Percentiles rank a stretch among this genome's conserved stretches.
Conservation (phyloP, 2,329 filamentous ascomycete species). For the Fusarium staphyleae region DNA sequence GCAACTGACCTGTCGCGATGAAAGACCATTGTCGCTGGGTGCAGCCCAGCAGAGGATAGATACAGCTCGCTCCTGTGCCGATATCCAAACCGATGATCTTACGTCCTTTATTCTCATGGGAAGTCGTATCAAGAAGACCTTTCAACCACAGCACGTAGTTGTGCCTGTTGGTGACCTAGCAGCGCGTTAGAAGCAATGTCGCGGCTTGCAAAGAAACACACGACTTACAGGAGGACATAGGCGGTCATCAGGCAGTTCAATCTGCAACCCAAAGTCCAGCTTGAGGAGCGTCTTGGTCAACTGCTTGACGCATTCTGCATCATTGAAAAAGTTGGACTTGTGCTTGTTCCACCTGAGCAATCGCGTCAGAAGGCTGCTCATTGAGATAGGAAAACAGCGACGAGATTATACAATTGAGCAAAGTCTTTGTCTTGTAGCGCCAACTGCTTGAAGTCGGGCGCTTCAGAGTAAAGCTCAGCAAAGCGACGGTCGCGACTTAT, state of each 20-base stretch:
- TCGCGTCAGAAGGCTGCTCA: not conserved
- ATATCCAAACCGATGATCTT: constrained; percentile 78
- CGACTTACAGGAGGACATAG: constrained; percentile 80
- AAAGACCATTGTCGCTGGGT: constrained; percentile 76
- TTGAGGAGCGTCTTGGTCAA: constrained; percentile 81
- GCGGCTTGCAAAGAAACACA: not conserved
- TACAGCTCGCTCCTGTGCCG: constrained; percentile 88
- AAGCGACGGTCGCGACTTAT: constrained; percentile 44
- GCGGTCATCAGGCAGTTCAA: constrained; percentile 77
- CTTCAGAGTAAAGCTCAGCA: constrained; percentile 49
- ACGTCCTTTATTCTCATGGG: constrained; percentile 56
- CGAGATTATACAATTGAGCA: constrained; percentile 48
- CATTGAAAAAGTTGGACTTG: constrained; percentile 67
- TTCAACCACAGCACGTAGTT: constrained; percentile 94
- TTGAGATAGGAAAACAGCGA: not conserved
- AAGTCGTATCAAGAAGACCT: constrained; percentile 75
- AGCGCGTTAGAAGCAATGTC: constrained; percentile 10
- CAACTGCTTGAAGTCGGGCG: constrained; percentile 55
- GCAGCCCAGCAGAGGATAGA: constrained; percentile 87
- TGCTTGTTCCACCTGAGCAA: constrained; percentile 31
- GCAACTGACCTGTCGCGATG: constrained; percentile 62
- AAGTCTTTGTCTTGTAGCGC: constrained; percentile 52
- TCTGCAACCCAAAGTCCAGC: constrained; percentile 73
- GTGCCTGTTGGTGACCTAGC: constrained; percentile 69
- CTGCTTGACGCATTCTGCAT: constrained; percentile 78